Percentiles rank a stretch among this genome's conserved stretches.
Evolutionary conservation across 805 yeast species (phyloP).

Genomic region (Torulaspora delbrueckii): DNA sequence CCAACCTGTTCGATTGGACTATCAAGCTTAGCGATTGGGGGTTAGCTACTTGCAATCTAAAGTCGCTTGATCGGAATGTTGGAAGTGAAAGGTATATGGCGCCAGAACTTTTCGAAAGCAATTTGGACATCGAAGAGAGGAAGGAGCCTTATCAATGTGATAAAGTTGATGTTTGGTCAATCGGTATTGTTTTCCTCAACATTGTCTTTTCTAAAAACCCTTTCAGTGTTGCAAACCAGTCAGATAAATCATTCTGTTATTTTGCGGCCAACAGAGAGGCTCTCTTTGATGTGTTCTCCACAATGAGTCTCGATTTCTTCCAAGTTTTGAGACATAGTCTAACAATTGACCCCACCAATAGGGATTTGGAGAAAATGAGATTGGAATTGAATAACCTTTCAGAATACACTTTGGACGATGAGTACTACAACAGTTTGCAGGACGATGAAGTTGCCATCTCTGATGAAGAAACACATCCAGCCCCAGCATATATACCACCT

Average conservation of each 20-base stretch:
- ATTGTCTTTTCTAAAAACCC: slow-evolving; percentile 87
- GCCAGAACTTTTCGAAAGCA: slow-evolving; percentile 73
- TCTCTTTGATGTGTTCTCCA: slow-evolving; percentile 83
- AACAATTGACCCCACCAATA: slow-evolving; percentile 81
- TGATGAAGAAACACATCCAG: slow-evolving; percentile 21
- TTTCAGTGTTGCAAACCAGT: slow-evolving; percentile 70
- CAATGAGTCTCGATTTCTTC: slow-evolving; percentile 82
- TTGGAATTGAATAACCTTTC: slow-evolving; percentile 55
- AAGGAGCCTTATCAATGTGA: slow-evolving; percentile 67
- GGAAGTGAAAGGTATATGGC: slow-evolving; percentile 95
- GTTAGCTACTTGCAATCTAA: slow-evolving; percentile 48
- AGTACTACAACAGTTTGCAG: slow-evolving; percentile 43
- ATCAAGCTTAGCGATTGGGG: slow-evolving; percentile 76
- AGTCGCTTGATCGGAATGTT: slow-evolving; percentile 71
- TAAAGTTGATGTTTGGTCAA: slow-evolving; percentile 83
- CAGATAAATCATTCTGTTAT: slow-evolving; percentile 78
- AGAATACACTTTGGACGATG: slow-evolving; percentile 82
- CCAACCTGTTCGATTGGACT: slow-evolving; percentile 43
- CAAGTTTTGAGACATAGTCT: slow-evolving; percentile 73
- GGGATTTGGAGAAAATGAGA: slow-evolving; percentile 60
- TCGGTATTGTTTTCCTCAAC: slow-evolving; percentile 78
- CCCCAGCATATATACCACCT: slow-evolving; percentile 22
- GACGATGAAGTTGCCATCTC: slow-evolving; percentile 35
- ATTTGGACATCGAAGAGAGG: slow-evolving; percentile 35
- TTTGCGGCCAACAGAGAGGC: slow-evolving; percentile 86